Base-by-base conservation (phyloP, 805 yeast genomes). In the Teunomyces kruisii region DNA sequence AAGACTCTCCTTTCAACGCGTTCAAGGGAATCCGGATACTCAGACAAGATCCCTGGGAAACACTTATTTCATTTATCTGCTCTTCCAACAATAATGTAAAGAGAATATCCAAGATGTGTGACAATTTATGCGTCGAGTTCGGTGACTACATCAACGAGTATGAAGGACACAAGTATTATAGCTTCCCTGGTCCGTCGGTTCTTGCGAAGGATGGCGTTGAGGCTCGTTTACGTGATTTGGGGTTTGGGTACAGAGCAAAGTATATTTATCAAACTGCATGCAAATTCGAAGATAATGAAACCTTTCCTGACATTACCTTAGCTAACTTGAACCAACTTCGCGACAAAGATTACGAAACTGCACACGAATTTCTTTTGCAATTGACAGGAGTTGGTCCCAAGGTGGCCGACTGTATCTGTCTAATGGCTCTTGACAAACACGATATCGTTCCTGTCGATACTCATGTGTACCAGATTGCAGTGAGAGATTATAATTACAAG, bases 21-120 rank as follows among this genome's bases (percentile, higher is more conserved):
- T 80, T 81, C 44, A 71, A 71, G 3, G 98, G 97, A 0, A 82
- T 92, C 14, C 69, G 99, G 26, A 88, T 92, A 50, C 74, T 94
- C 22, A 75, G 91, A 30, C 98, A 94, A 62, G 97, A 92, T 52
- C 98, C 99, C 0, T 94, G 98, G 98, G 99, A 94, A 54, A 89
- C 92, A 35, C 70, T 90, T 37, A 69, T 92, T 14, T 86, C 94
- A 2, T 94, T 92, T 52, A 94, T 94, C 9, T 94, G 98, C 66
- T 88, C 96, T 1, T 84, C 96, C n/a, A 94, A 94, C 64, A 94
- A 94, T 65, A 94, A 94, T 57, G 94, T 94, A 43, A 89, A 92
- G 58, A 74, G 99, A 30, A 94, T 94, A 38, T 86, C 96, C 2
- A 84, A 85, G 56, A 90, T 94, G 96, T 94, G 97, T 62, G 88